Conservation (phyloP, 2,329 filamentous ascomycete species). For the Penicillium sp. region DNA sequence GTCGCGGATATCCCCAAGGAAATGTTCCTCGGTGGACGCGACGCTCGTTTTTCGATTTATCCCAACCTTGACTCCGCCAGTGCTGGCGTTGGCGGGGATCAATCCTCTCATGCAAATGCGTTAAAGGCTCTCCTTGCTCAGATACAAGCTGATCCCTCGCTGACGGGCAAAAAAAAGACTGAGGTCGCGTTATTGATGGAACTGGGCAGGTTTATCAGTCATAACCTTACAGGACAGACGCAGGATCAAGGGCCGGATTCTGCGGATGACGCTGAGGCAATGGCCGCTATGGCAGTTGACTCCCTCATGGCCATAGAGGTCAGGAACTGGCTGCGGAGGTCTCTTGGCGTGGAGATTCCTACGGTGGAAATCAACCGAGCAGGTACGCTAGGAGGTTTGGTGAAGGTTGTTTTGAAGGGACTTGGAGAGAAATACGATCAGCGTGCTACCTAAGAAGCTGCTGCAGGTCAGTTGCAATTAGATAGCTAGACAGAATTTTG, state of each 20-base stretch:
- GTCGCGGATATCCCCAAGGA: background rate
- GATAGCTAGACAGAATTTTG: background rate
- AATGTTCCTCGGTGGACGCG: background rate
- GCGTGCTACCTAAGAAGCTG: background rate
- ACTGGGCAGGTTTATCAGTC: conserved; percentile 1
- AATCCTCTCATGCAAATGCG: background rate
- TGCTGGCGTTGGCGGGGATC: background rate
- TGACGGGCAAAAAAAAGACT: background rate
- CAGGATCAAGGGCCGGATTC: background rate
- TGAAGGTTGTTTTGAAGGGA: conserved; percentile 12
- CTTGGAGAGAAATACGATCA: conserved; percentile 12
- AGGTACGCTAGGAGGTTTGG: conserved; percentile 13
- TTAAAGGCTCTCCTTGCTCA: background rate
- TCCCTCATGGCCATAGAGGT: conserved; percentile 31
- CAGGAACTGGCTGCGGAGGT: conserved; percentile 25
- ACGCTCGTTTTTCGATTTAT: conserved; percentile 3
- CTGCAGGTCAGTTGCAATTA: background rate
- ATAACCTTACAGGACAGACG: conserved; percentile 2
- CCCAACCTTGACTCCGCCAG: background rate
- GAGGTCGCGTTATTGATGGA: conserved; percentile 1
- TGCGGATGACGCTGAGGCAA: conserved; percentile 15
- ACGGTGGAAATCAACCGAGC: conserved; percentile 54
- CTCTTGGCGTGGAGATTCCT: conserved; percentile 31
- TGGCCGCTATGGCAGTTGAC: conserved; percentile 22
- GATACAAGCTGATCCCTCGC: background rate